These are phyloP conservation scores for Cytospora mali DNA, from an alignment of 2,329 filamentous ascomycete genomes.

Conservation along the genomic window DNA sequence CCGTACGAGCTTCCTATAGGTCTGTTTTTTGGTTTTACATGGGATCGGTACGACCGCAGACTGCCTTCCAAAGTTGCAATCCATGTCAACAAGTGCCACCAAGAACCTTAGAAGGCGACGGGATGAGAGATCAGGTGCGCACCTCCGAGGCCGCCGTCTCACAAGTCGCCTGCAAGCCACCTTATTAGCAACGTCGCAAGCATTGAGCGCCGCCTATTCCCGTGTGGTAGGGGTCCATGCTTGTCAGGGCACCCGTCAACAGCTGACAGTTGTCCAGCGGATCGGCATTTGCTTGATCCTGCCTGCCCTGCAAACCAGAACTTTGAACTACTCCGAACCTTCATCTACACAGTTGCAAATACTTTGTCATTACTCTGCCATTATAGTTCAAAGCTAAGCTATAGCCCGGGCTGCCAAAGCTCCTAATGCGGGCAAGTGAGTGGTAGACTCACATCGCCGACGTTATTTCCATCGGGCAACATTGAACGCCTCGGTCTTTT, in stretches of 20 bases:
- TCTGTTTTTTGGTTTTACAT: not conserved
- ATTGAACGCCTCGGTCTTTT: constrained; percentile 14
- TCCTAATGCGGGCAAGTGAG: not conserved
- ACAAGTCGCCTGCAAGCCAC: constrained; percentile 26
- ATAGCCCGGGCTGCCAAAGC: no score
- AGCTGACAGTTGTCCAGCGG: not conserved
- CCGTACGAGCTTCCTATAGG: no score
- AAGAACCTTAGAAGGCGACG: constrained; percentile 5
- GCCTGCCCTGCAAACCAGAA: not conserved
- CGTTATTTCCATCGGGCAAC: constrained; percentile 3
- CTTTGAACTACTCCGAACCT: no score
- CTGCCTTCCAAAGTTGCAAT: constrained; percentile 1
- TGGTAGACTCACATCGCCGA: not conserved
- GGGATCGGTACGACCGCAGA: not conserved
- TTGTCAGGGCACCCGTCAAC: constrained; percentile 4
- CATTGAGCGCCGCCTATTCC: constrained; percentile 7
- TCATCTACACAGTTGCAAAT: no score
- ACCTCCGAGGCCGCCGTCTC: constrained; percentile 21
- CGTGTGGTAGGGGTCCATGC: constrained; percentile 11
- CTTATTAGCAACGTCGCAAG: constrained; percentile 13
- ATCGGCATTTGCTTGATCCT: not conserved
- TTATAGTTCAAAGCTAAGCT: no score
- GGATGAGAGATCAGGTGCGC: constrained; percentile 23
- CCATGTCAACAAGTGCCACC: constrained; percentile 14
- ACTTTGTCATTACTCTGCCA: no score